These are phyloP conservation scores for Monilinia aucupariae DNA, from an alignment of 2,329 filamentous ascomycete species.

Conservation along the genomic window DNA sequence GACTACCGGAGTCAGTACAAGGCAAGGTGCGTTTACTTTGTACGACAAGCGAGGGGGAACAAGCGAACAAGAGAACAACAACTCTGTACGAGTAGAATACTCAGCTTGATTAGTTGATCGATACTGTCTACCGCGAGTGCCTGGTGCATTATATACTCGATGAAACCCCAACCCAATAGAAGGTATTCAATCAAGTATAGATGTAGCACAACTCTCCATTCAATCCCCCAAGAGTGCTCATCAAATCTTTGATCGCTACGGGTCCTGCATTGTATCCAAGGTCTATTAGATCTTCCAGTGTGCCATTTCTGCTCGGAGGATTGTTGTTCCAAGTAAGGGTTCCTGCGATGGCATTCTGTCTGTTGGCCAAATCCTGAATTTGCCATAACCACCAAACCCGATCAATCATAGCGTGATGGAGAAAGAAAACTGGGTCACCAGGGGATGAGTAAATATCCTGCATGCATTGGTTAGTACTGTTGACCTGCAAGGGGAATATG, in stretches of 20 bases:
- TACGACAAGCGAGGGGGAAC: too few relatives aligned
- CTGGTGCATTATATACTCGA: too few relatives aligned
- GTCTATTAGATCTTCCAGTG: conserved; percentile 36
- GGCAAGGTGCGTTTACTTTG: too few relatives aligned
- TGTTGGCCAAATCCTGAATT: conserved; percentile 39
- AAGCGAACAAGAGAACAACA: too few relatives aligned
- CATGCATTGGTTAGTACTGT: not conserved
- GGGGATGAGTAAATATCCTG: conserved; percentile 41
- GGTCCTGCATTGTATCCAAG: conserved; percentile 24
- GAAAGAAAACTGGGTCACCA: conserved; percentile 42
- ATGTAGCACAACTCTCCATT: conserved; percentile 40
- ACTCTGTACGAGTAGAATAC: too few relatives aligned
- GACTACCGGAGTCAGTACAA: too few relatives aligned
- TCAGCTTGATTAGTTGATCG: too few relatives aligned
- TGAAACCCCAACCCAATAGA: too few relatives aligned
- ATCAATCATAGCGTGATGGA: conserved; percentile 44
- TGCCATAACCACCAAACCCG: conserved; percentile 46
- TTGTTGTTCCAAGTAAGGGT: conserved; percentile 39
- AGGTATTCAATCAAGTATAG: conserved; percentile 40
- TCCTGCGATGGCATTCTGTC: conserved; percentile 32
- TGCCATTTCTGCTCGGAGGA: conserved; percentile 39
- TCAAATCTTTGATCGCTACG: conserved; percentile 36
- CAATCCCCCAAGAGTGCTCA: conserved; percentile 40
- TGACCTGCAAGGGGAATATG: not conserved
- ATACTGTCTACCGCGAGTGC: too few relatives aligned